Evolutionary conservation across 768 basidiomycete species (phyloP).

Genomic region (Russula dissimulans): DNA sequence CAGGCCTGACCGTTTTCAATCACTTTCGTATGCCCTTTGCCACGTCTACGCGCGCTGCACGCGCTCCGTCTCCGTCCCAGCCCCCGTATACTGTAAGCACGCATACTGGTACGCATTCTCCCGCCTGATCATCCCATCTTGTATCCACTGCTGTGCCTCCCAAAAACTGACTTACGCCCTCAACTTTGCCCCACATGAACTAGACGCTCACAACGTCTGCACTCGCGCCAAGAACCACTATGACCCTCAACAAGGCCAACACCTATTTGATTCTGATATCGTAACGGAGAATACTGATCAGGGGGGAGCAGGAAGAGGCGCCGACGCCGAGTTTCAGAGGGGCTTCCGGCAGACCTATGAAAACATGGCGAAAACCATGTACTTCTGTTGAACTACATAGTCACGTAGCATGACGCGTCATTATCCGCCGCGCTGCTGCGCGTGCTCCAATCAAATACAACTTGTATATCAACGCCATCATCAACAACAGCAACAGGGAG

Average conservation of each 20-base stretch:
- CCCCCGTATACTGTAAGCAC: slow-evolving; percentile 65
- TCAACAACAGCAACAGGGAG: too few species aligned
- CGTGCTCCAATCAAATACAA: too few species aligned
- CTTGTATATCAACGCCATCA: too few species aligned
- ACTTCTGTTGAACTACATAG: slow-evolving; percentile 26
- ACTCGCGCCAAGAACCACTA: slow-evolving; percentile 73
- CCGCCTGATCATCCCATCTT: not conserved
- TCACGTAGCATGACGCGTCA: not conserved
- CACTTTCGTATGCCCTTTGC: slow-evolving; percentile 62
- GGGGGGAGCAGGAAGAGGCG: slow-evolving; percentile 18
- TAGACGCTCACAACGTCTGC: slow-evolving; percentile 70
- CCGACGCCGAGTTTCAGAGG: slow-evolving; percentile 21
- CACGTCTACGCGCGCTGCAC: slow-evolving; percentile 78
- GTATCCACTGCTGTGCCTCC: not conserved
- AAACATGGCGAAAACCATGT: slow-evolving; percentile 33
- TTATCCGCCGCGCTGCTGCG: not conserved
- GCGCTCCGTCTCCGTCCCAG: slow-evolving; percentile 72
- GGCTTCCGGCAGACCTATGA: slow-evolving; percentile 48
- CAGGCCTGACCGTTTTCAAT: slow-evolving; percentile 59
- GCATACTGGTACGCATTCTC: too few species aligned
- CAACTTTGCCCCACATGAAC: slow-evolving; percentile 21
- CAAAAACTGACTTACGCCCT: not conserved
- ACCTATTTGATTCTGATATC: slow-evolving; percentile 39
- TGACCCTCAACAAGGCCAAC: slow-evolving; percentile 43
- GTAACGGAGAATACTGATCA: slow-evolving; percentile 27